A percentile compares a stretch with the other conserved stretches of the same genome.
phyloP scores from a whole-genome alignment of 495 filamentous ascomycete genomes.

The Tuber microsphaerosporum region DNA sequence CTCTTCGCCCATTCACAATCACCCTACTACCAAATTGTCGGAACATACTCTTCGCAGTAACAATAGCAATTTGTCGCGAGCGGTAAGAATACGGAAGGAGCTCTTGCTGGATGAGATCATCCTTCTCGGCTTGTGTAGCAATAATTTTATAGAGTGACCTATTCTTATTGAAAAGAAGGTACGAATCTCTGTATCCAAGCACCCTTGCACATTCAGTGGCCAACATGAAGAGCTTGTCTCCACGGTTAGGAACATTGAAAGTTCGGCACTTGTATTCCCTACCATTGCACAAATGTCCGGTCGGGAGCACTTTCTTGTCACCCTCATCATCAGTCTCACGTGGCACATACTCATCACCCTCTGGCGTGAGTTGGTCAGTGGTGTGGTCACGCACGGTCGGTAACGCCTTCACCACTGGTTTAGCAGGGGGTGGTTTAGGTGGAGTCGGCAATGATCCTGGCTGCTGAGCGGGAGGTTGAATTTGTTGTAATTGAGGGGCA shows the following conservation, averaged over 20 bases:
- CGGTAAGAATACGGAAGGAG: slow-evolving; percentile 96
- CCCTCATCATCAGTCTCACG: slow-evolving; percentile 88
- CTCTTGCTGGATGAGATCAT: slow-evolving; percentile 89
- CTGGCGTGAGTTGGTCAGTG: slow-evolving; percentile 84
- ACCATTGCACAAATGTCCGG: slow-evolving; percentile 70
- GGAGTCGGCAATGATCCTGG: slow-evolving; percentile 67
- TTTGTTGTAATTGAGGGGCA: slow-evolving; percentile 69
- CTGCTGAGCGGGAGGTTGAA: slow-evolving; percentile 58
- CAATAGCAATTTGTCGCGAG: slow-evolving; percentile 95
- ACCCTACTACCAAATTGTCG: slow-evolving; percentile 96
- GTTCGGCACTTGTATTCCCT: slow-evolving; percentile 90
- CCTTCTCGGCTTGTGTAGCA: slow-evolving; percentile 89
- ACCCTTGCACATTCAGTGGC: slow-evolving; percentile 96
- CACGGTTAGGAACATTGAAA: slow-evolving; percentile 82
- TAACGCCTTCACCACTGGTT: slow-evolving; percentile 83
- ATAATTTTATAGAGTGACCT: slow-evolving; percentile 97
- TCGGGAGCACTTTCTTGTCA: slow-evolving; percentile 82
- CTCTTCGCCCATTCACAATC: slow-evolving; percentile 78
- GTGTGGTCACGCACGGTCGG: slow-evolving; percentile 96
- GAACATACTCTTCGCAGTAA: slow-evolving; percentile 98
- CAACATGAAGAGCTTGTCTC: slow-evolving; percentile 94
- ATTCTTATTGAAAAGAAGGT: slow-evolving; percentile 98
- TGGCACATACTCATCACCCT: slow-evolving; percentile 93
- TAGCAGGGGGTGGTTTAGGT: slow-evolving; percentile 79
- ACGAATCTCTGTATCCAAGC: slow-evolving; percentile 91